A percentile compares a stretch with the other conserved stretches of the same genome.
Evolutionary conservation across 805 yeast species (phyloP).

Genomic region (Candida stauntonica): DNA sequence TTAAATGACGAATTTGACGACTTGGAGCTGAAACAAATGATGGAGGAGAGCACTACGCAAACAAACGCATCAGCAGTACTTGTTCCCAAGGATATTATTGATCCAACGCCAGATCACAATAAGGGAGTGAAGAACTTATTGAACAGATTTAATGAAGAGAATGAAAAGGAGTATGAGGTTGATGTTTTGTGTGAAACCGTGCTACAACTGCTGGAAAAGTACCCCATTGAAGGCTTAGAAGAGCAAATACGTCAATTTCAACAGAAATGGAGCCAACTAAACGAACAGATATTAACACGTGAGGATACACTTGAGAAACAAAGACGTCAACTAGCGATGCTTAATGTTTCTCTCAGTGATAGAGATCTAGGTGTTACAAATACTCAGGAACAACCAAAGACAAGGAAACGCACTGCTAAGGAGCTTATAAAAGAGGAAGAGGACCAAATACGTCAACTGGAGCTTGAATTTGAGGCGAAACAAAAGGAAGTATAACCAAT

Average conservation of each 20-base stretch:
- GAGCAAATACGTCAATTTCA: slow-evolving; percentile 26
- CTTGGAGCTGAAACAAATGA: slow-evolving; percentile 24
- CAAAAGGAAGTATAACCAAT: not conserved
- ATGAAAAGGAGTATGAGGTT: slow-evolving; percentile 33
- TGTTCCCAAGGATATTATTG: slow-evolving; percentile 21
- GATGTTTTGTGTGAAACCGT: slow-evolving; percentile 42
- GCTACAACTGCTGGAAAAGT: slow-evolving; percentile 30
- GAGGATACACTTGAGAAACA: slow-evolving; percentile 42
- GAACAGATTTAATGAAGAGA: slow-evolving; percentile 30
- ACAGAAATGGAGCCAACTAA: slow-evolving; percentile 32
- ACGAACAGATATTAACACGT: slow-evolving; percentile 37
- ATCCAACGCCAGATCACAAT: slow-evolving; percentile 14
- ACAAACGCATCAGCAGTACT: slow-evolving; percentile 21
- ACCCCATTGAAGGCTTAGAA: slow-evolving; percentile 37
- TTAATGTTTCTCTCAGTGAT: slow-evolving; percentile 30
- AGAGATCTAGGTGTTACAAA: slow-evolving; percentile 5
- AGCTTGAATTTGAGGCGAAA: slow-evolving; percentile 31
- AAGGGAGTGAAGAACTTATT: slow-evolving; percentile 31
- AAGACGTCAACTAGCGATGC: slow-evolving; percentile 34
- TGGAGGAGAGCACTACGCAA: not conserved
- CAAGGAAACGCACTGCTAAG: slow-evolving; percentile 5
- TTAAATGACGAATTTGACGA: slow-evolving; percentile 33
- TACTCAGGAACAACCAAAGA: slow-evolving; percentile 12
- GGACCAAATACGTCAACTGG: slow-evolving; percentile 40
- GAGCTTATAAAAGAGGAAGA: slow-evolving; percentile 43